Base-by-base conservation (phyloP, 1,139 yeast species). In the Sugiyamaella pinicola region DNA sequence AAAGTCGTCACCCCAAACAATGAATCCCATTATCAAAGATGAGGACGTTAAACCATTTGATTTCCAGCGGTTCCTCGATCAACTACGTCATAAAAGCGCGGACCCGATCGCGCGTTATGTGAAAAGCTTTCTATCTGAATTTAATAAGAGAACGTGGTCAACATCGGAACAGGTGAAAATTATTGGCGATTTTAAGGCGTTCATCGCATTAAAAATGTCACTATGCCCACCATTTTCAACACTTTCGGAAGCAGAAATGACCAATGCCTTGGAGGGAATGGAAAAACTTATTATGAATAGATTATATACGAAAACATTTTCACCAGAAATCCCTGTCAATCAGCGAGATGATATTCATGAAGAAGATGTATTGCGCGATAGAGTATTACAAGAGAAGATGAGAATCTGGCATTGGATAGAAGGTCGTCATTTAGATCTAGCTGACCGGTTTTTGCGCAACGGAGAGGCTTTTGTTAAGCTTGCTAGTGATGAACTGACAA, bases 231-330 rank as follows among this genome's bases (percentile, higher is more conserved):
- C 97, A 0, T 93, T 91, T 68, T 77, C 81, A 29, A 74, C 81
- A 1, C 79, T 90, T 77, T 81, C 80, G 19, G 80, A 75, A 3
- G 77, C 77, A 31, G 82, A 80, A 53, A 73, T 86, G 55, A 83
- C 79, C 43, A 91, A 91, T 64, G 85, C 96, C 1, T 74, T 85
- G 58, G 97, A 90, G 64, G 99, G 99, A 0, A 77, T 93, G 66
- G 99, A 95, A 69, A 95, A 95, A 67, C 76, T 95, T 39, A 76
- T 95, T 8, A 89, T 91, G 96, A 91, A 93, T 56, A 76, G 96
- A 60, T 70, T 95, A 3, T 91, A 90, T 66, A 76, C 77, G 1
- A 81, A 80, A 53, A 86, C 95, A 37, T 95, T 87, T 65, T 84
- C 97, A 0, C 98, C 98, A 0, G 85, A 79, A 52, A 79, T 88